Conservation (phyloP, 805 yeast species). For the Nakazawaea ishiwadae region DNA sequence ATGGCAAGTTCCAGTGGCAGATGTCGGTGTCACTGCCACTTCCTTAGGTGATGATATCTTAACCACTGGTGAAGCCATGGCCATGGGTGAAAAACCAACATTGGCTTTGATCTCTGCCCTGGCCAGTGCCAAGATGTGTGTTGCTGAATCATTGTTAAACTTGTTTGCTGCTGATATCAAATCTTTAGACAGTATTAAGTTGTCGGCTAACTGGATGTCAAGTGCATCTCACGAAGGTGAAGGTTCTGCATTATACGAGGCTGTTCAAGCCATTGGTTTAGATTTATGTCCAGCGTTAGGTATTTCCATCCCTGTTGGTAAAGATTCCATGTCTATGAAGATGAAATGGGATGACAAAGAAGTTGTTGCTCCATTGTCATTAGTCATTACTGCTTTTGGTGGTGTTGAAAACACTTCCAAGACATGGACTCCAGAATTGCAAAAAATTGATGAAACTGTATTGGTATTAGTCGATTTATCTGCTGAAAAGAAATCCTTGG, state of each 20-base stretch:
- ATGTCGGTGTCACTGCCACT: conserved; percentile 93
- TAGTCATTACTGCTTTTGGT: conserved; percentile 87
- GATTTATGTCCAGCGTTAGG: conserved; percentile 94
- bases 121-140: conserved; percentile 92
- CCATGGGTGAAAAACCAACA: conserved; percentile 95
- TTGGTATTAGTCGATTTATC: conserved; percentile 81
- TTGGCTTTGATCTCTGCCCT: conserved; percentile 83
- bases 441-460: conserved; percentile 45
- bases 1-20: conserved; percentile 99
- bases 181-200: conserved; percentile 65
- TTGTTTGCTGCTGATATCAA: conserved; percentile 86
- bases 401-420: conserved; percentile 79
- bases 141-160: conserved; percentile 90
- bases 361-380: conserved; percentile 92
- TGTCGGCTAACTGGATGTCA: conserved; percentile 99
- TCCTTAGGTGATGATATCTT: conserved; percentile 72
- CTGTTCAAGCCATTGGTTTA: conserved; percentile 93
- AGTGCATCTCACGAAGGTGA: conserved; percentile 95
- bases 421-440: conserved; percentile 93
- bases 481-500: conserved; percentile 53
- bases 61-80: conserved; percentile 92
- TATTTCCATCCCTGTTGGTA: conserved; percentile 93
- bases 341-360: conserved; percentile 95
- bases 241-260: conserved; percentile 91
- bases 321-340: conserved; percentile 99